phyloP scores from a whole-genome alignment of 108 stramenopile species.

The Nitzschia sp. region DNA sequence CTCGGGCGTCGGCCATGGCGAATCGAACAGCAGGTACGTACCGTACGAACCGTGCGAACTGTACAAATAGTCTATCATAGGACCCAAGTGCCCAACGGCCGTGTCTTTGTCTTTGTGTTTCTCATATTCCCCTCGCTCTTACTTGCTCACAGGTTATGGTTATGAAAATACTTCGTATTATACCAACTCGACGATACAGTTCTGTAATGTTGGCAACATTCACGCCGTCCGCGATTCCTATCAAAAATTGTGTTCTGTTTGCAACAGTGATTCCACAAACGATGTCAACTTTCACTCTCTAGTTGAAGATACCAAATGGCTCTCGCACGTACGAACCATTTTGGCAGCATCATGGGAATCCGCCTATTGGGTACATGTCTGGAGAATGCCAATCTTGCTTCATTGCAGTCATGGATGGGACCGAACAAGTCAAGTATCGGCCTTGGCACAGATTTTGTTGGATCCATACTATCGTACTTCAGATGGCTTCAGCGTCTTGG shows the following conservation, averaged over 20 bases:
- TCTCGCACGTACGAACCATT: constrained; percentile 82
- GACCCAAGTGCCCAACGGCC: not conserved
- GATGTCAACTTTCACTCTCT: constrained; percentile 77
- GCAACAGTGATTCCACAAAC: constrained; percentile 36
- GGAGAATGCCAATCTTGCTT: constrained; percentile 88
- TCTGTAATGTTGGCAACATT: constrained; percentile 88
- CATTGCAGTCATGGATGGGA: constrained; percentile 99
- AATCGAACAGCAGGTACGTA: constrained; percentile 74
- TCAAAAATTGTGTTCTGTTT: constrained; percentile 68
- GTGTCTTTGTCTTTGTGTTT: not conserved
- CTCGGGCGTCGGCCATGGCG: constrained; percentile 82
- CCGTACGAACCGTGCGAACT: not conserved
- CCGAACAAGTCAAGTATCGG: constrained; percentile 93
- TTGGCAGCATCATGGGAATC: constrained; percentile 86
- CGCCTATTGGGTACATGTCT: constrained; percentile 84
- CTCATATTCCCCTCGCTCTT: not conserved
- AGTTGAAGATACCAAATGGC: constrained; percentile 93
- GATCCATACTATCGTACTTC: constrained; percentile 96
- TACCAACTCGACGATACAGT: constrained; percentile 69
- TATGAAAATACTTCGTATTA: constrained; percentile 91
- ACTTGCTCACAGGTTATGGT: constrained; percentile 66
- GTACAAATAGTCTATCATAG: too few relatives aligned
- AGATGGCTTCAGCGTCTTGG: constrained; percentile 89
- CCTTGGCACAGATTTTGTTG: constrained; percentile 91
- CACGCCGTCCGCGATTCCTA: constrained; percentile 88